phyloP scores from a whole-genome alignment of 78 protist species.

The Guillardia theta region DNA sequence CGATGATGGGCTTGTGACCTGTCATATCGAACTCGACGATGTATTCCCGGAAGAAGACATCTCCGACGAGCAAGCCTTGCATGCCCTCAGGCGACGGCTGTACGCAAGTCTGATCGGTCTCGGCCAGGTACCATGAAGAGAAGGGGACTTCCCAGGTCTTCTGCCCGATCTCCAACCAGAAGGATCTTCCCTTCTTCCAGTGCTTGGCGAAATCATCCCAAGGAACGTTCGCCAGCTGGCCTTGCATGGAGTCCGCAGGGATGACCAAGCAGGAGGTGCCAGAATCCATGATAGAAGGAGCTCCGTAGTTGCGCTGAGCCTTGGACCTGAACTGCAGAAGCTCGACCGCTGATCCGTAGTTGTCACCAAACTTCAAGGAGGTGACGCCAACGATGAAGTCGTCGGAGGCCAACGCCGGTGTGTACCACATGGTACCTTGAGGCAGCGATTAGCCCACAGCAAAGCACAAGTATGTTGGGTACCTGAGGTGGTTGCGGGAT shows the following conservation, averaged over 20 bases:
- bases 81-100: constrained; percentile 43
- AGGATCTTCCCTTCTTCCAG: neutral
- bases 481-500: neutral
- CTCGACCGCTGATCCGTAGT: neutral
- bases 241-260: constrained; percentile 40
- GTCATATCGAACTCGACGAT: constrained; percentile 33
- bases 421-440: constrained; percentile 31
- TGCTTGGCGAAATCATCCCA: constrained; percentile 38
- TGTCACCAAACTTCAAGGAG: constrained; percentile 31
- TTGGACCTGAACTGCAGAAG: neutral
- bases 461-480: neutral
- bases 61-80: constrained; percentile 32
- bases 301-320: neutral
- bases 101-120: constrained; percentile 42
- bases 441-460: neutral
- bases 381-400: constrained; percentile 41
- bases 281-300: constrained; percentile 34
- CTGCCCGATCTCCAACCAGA: constrained; percentile 28
- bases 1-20: neutral
- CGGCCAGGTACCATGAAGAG: constrained; percentile 1
- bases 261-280: constrained; percentile 46
- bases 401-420: neutral
- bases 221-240: constrained; percentile 25
- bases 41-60: constrained; percentile 43
- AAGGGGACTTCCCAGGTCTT: constrained; percentile 37